These are phyloP conservation scores for Casuarina cunninghamiana DNA, from an alignment of 306 rosid species.

Conservation along the genomic window DNA sequence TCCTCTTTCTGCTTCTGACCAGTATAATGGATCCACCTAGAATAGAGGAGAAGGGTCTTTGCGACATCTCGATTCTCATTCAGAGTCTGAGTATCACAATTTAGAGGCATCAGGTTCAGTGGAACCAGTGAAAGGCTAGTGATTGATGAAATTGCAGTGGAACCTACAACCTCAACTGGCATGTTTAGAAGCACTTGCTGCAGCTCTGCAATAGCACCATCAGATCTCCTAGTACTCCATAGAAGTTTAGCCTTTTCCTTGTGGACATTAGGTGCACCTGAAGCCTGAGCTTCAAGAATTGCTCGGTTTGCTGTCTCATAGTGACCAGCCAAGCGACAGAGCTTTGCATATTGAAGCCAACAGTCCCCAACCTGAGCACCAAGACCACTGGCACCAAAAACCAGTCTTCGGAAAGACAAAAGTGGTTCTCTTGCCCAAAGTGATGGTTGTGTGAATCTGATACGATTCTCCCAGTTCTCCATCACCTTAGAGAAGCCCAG, in stretches of 20 bases:
- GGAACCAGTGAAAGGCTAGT: constrained; percentile 86
- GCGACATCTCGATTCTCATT: constrained; percentile 74
- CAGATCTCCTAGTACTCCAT: constrained; percentile 91
- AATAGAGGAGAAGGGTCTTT: constrained; percentile 89
- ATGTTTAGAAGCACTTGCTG: constrained; percentile 85
- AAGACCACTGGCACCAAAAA: constrained; percentile 73
- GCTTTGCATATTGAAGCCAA: constrained; percentile 98
- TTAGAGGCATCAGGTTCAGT: constrained; percentile 52
- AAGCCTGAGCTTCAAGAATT: constrained; percentile 88
- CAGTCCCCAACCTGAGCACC: constrained; percentile 90
- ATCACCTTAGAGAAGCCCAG: constrained; percentile 60
- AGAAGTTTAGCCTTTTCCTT: constrained; percentile 90
- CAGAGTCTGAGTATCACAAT: constrained; percentile 65
- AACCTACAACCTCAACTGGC: constrained; percentile 78
- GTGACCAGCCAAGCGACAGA: constrained; percentile 95
- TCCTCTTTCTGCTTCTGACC: constrained; percentile 99
- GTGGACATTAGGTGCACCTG: constrained; percentile 86
- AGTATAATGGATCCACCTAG: constrained; percentile 97
- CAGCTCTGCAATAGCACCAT: constrained; percentile 89
- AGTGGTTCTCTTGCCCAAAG: constrained; percentile 98
- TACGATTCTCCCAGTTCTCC: constrained; percentile 89
- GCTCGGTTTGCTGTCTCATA: constrained; percentile 94
- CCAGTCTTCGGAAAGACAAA: constrained; percentile 79
- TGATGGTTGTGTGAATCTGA: constrained; percentile 82
- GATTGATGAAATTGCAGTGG: constrained; percentile 79